Conservation (phyloP, 2,329 filamentous ascomycete genomes). For the Neofusicoccum sp. region DNA sequence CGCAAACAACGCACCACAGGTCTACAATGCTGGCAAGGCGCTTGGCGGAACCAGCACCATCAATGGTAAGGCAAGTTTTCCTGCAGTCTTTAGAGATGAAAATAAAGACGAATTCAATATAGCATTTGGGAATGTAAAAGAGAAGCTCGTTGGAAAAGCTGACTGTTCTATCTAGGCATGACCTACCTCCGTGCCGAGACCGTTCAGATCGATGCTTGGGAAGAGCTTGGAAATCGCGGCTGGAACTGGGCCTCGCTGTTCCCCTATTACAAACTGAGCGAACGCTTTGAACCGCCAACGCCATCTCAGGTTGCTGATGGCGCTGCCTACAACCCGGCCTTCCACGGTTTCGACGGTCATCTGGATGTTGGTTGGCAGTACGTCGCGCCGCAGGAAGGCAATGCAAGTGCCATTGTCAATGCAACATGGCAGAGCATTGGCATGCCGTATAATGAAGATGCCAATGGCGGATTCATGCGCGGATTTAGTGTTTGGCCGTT, state of each 20-base stretch:
- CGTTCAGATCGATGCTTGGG: conserved; percentile 20
- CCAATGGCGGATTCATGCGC: conserved; percentile 38
- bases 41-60: conserved; percentile 39
- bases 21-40: conserved; percentile 35
- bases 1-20: conserved; percentile 24
- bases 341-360: conserved; percentile 11
- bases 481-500: conserved; percentile 38
- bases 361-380: conserved; percentile 19
- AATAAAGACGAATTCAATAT: neutral
- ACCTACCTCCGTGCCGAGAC: conserved; percentile 19
- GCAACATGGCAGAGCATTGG: conserved; percentile 30
- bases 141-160: too few relatives aligned
- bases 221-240: conserved; percentile 17
- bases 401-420: conserved; percentile 29
- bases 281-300: conserved; percentile 17
- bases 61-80: conserved; percentile 31
- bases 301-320: conserved; percentile 6
- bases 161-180: conserved; percentile 17
- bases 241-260: conserved; percentile 20
- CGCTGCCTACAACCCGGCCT: conserved; percentile 9
- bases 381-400: neutral
- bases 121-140: neutral
- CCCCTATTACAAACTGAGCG: conserved; percentile 20
- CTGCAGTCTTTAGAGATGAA: neutral
- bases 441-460: conserved; percentile 35